Evolutionary conservation across 1,284 basidiomycete genomes (phyloP), one percentile per base, ranked within the genome.

Genomic region (Grifola frondosa): DNA sequence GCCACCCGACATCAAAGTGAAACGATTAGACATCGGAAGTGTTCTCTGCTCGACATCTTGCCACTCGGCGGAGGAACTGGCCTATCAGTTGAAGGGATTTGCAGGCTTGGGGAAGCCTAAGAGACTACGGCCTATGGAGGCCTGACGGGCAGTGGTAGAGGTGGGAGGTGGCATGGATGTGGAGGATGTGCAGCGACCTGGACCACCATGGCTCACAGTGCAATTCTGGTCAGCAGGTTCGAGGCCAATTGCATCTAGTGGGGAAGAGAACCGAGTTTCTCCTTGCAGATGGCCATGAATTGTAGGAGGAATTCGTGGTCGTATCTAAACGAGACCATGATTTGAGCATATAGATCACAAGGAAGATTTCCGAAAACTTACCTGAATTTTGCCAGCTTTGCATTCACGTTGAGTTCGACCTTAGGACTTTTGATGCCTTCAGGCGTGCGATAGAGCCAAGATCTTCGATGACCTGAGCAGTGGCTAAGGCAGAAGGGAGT

Each of bases 271-370:
- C 87, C 88, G 1, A 95, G 95, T 68, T 93, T 95, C 67, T 97
- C 95, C 65, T 84, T 90, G 76, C 94, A 98, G 45, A 97, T 73
- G 29, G 73, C 71, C 91, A 97, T 96, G 73, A 98, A 99, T 64
- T 99, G 96, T 54, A 99, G 70, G 25, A 98, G 76, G 81, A 98
- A 99, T 31, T 96, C 91, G 38, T 95, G 91, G 67, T 98, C 93
- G 67, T 99, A 98, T 59, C 94, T 89, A 34, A n/a, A 46, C 23
- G 21, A 30, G 23, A 13, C n/a, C 17, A 17, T 29, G 21, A 32
- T 24, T 17, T 22, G 24, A 11, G 15, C 16, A 24, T 28, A 33
- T 22, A n/a, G 24, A 31, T n/a, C 34, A 12, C 47, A 28, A 17
- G 17, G 17, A 21, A 31, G 7, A 37, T 11, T 46, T 25, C n/a